Percentiles rank a stretch among this genome's conserved stretches.
phyloP scores from a whole-genome alignment of 202 grass and related monocot genomes.

The Musa balbisiana region DNA sequence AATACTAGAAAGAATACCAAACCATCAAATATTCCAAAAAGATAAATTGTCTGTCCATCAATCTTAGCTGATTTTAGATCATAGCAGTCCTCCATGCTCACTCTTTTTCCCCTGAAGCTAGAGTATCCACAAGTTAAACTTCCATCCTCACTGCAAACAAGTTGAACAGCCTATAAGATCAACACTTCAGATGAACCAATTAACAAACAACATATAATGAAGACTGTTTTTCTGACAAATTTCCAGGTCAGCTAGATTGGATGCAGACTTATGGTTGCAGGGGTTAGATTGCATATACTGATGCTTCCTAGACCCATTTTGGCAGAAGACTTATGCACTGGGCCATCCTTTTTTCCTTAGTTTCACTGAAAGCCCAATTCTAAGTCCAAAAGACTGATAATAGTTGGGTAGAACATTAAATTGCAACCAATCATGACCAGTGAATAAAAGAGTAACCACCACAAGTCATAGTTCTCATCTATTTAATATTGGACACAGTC shows the following conservation, averaged over 20 bases:
- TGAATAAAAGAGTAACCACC: too few species aligned
- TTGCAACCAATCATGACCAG: too few species aligned
- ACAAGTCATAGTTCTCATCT: too few species aligned
- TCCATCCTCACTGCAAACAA: slow-evolving; percentile 54
- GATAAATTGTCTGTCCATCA: slow-evolving; percentile 46
- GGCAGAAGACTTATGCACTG: too few species aligned
- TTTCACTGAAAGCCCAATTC: too few species aligned
- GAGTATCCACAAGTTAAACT: slow-evolving; percentile 69
- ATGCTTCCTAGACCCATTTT: too few species aligned
- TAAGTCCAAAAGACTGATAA: too few species aligned
- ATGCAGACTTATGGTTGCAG: too few species aligned
- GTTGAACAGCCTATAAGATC: slow-evolving; percentile 8
- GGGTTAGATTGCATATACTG: too few species aligned
- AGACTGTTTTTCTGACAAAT: neutral
- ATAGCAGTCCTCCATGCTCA: slow-evolving; percentile 65
- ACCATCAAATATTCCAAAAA: slow-evolving; percentile 26
- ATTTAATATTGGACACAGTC: too few species aligned
- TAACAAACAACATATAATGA: neutral
- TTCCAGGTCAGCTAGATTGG: neutral
- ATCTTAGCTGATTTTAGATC: slow-evolving; percentile 48
- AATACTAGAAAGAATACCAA: slow-evolving; percentile 20
- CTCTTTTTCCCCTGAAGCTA: slow-evolving; percentile 69
- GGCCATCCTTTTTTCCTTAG: too few species aligned
- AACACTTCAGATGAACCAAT: slow-evolving; percentile 15
- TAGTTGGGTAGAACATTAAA: too few species aligned